phyloP scores from a whole-genome alignment of 2,329 filamentous ascomycete genomes.

The Amylocarpus encephaloides region DNA sequence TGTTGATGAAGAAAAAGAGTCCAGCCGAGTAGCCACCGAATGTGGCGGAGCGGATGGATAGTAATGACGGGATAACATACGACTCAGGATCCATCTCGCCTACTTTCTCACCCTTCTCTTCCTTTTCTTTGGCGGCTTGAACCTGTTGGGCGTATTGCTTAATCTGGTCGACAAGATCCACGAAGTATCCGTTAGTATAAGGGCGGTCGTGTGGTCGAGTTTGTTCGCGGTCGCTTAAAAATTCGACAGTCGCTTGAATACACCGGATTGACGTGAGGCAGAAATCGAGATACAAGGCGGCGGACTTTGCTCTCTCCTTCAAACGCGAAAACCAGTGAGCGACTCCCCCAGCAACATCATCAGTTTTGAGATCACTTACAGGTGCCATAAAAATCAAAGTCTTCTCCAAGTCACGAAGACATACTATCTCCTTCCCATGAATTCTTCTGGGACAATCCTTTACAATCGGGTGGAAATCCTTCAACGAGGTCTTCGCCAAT shows the following conservation, averaged over 20 bases:
- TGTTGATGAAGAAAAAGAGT: not conserved
- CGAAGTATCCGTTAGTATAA: constrained; percentile 94
- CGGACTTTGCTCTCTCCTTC: constrained; percentile 72
- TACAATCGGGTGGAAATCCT: constrained; percentile 75
- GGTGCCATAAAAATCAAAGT: constrained; percentile 84
- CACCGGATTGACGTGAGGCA: constrained; percentile 86
- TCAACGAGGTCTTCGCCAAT: constrained; percentile 63
- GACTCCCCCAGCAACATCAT: constrained; percentile 56
- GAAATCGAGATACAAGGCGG: constrained; percentile 72
- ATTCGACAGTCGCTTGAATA: constrained; percentile 82
- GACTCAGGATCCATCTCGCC: constrained; percentile 53
- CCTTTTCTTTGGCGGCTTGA: constrained; percentile 64
- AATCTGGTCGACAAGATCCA: constrained; percentile 93
- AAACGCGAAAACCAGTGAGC: constrained; percentile 59
- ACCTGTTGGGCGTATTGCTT: constrained; percentile 82
- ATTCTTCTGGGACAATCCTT: constrained; percentile 74
- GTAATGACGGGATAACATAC: constrained; percentile 37
- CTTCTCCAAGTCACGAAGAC: constrained; percentile 90
- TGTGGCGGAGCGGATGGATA: not conserved
- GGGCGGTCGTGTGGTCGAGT: constrained; percentile 77
- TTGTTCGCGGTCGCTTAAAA: constrained; percentile 80
- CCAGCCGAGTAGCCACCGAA: not conserved
- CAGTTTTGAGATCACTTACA: constrained; percentile 65
- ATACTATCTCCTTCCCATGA: constrained; percentile 77
- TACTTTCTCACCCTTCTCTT: constrained; percentile 47